Evolutionary conservation across 1,284 basidiomycete species (phyloP), one percentile per base, ranked within the genome.

Genomic region (Blastosporella zonata): DNA sequence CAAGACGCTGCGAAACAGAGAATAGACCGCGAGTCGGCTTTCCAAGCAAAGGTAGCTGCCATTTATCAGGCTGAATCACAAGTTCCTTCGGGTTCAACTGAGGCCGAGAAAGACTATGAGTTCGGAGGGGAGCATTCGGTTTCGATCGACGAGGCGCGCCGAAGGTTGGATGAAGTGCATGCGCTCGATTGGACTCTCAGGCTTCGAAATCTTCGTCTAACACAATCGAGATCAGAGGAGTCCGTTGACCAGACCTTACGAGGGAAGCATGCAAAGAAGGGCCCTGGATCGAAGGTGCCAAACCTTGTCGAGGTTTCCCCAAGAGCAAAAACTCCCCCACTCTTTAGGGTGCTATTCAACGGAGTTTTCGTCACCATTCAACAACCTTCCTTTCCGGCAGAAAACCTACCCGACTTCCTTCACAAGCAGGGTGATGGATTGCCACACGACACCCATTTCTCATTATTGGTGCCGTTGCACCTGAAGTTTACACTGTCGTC

Each of bases 381-480:
- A 1, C 75, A 73, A 10, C 90, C 93, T 1, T 77, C 79, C 1
- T 91, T 91, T 60, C 68, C 77, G n/a, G 53, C 65, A 6, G 68
- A 74, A 15, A 64, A 75, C 2, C 70, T 95, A 13, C 60, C 82
- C 8, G 77, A 87, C 54, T 96, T 92, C 67, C 69, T 94, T 35
- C 62, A 82, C 52, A 75, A 83, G 42, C 79, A 87, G 54, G 91
- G 91, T 15, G 67, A 67, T 48, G 87, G 87, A 6, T 65, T 93
- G 38, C 92, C 91, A 1, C 70, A 67, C 33, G 79, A 89, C 51
- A 86, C 85, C 0, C 62, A 80, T 55, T 97, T 87, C 64, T 87
- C 90, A 9, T 73, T 97, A 23, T 75, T 97, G 51, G 67, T 97
- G 3, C 95, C 96, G 1, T 67, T 97, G 58, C 86, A 94, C 60